Evolutionary conservation across 306 rosid species (phyloP), one percentile per base, ranked within the genome.

Genomic region (Lathyrus aphaca): DNA sequence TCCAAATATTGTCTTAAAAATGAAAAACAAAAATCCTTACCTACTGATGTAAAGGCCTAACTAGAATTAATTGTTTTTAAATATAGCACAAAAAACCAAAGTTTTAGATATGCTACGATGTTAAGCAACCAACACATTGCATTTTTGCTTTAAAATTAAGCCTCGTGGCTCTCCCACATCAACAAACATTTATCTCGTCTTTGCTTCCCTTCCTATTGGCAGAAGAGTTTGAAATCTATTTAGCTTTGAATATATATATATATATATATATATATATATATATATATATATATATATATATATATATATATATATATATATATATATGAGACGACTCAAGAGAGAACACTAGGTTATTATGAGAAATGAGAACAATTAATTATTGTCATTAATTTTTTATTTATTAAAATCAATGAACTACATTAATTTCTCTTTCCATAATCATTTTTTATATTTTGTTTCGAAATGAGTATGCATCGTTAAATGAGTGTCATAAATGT

Each of bases 21-120:
- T 35, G 10, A 35, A 35, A 35, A 35, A 7, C 39, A 35, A 35
- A 35, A 35, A 35, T 35, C 39, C 56, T 9, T 60, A 81, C 91
- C 90, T 84, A 79, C 74, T 57, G 87, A 86, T 86, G 88, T 79
- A 74, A 82, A 77, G 82, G 71, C 56, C 66, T 79, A 84, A 86
- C 92, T 74, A 83, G 79, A 23, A 66, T 73, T 77, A 29, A 29
- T 29, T 27, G 11, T 56, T 11, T 18, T 6, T 56, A 56, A 56
- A 56, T 25, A 56, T 13, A 55, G 10, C 82, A 51, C 57, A 45
- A 64, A 45, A 64, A 69, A 54, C 71, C 58, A 73, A 69, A 49
- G 4, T 10, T 49, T 64, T 69, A 37, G 66, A 69, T 63, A 69
- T 74, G 48, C 68, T 49, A 81, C 59, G 68, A 81, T 69, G 58